Evolutionary conservation across 805 yeast genomes (phyloP).

Genomic region (Starmera quercuum): DNA sequence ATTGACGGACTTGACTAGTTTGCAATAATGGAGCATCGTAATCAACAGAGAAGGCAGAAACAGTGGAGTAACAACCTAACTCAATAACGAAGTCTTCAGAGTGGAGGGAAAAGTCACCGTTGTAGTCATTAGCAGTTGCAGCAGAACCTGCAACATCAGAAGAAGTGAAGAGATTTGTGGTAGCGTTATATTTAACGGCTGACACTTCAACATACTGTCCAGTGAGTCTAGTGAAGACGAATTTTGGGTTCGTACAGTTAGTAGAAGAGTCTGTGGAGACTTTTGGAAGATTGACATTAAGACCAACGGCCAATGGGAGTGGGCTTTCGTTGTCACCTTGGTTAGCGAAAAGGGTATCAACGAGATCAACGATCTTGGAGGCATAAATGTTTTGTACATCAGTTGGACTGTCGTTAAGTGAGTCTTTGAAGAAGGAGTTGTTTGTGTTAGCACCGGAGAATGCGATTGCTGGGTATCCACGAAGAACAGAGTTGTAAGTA

Average conservation of each 20-base stretch:
- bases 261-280: conserved; percentile 32
- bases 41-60: conserved; percentile 42
- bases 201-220: conserved; percentile 22
- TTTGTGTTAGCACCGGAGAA: conserved; percentile 42
- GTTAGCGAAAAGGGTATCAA: conserved; percentile 27
- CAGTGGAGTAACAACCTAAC: conserved; percentile 32
- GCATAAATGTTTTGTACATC: conserved; percentile 40
- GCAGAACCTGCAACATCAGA: conserved; percentile 15
- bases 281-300: conserved; percentile 41
- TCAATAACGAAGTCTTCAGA: conserved; percentile 28
- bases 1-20: conserved; percentile 9
- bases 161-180: conserved; percentile 23
- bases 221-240: conserved; percentile 36
- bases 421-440: conserved; percentile 37
- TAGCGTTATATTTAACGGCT: conserved; percentile 26
- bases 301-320: conserved; percentile 37
- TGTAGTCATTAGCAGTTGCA: conserved; percentile 21
- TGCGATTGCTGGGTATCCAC: conserved; percentile 43
- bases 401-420: conserved; percentile 31
- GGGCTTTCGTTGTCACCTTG: conserved; percentile 30
- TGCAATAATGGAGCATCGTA: conserved; percentile 16
- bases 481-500: conserved; percentile 36
- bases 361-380: conserved; percentile 30
- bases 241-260: conserved; percentile 34
- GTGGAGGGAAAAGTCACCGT: conserved; percentile 39